phyloP scores from a whole-genome alignment of 2,329 filamentous ascomycete genomes.

The Ceratocystis ficicola region DNA sequence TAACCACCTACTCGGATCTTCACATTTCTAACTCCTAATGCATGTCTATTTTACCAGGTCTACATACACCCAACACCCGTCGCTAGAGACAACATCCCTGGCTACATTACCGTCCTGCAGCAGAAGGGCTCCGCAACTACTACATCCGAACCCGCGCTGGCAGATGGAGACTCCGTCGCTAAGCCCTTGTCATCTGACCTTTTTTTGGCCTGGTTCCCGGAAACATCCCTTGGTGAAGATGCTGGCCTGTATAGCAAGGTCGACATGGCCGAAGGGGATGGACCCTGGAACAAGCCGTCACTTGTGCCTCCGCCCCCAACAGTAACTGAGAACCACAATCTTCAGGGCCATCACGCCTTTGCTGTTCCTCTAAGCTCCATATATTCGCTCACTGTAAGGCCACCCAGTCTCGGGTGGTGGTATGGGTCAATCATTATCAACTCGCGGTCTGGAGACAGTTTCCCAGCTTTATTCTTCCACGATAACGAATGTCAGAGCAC shows the following conservation, averaged over 20 bases:
- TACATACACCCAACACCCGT: conserved; percentile 92
- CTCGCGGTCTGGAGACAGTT: conserved; percentile 76
- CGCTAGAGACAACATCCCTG: conserved; percentile 87
- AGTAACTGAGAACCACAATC: conserved; percentile 54
- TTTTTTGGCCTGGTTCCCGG: conserved; percentile 85
- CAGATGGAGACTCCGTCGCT: conserved; percentile 22
- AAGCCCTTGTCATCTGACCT: conserved; percentile 55
- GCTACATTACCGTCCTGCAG: conserved; percentile 85
- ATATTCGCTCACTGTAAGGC: conserved; percentile 79
- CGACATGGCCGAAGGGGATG: conserved; percentile 69
- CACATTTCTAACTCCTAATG: not conserved
- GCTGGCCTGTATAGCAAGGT: conserved; percentile 91
- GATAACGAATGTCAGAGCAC: conserved; percentile 94
- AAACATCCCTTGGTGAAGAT: conserved; percentile 73
- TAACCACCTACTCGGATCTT: not conserved
- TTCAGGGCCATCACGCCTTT: conserved; percentile 71
- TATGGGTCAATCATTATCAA: conserved; percentile 94
- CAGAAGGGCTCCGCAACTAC: conserved; percentile 53
- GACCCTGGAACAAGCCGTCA: conserved; percentile 72
- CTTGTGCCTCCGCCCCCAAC: conserved; percentile 87
- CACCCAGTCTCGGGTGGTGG: conserved; percentile 95
- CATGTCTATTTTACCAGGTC: conserved; percentile 44
- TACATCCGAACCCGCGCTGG: conserved; percentile 27
- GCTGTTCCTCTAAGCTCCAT: conserved; percentile 81
- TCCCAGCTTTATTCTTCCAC: conserved; percentile 93